Percentiles rank a stretch among this genome's conserved stretches.
Conservation (phyloP, 2,329 filamentous ascomycete species). For the Aspergillus glaucus region DNA sequence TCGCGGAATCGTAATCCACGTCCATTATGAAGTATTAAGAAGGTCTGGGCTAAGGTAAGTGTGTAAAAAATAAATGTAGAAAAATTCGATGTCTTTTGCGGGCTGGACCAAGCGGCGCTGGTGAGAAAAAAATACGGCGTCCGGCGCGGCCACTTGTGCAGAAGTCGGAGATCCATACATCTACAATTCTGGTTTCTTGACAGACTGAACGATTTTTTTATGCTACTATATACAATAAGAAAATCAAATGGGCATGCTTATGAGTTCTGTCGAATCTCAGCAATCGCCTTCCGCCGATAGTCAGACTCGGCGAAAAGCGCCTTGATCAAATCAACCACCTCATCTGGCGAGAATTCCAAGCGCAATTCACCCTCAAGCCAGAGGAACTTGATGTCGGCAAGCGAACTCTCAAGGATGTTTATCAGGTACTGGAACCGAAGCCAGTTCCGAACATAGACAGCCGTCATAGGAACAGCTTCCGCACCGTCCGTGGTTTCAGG, state of each 20-base stretch:
- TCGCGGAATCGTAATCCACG: slow-evolving; percentile 14
- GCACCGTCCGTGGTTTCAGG: slow-evolving; percentile 33
- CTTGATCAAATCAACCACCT: slow-evolving; percentile 58
- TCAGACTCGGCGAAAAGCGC: slow-evolving; percentile 60
- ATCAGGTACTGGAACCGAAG: slow-evolving; percentile 59
- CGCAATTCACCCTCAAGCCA: slow-evolving; percentile 60
- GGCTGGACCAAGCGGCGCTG: slow-evolving; percentile 22
- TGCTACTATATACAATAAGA: neutral
- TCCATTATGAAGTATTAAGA: slow-evolving; percentile 17
- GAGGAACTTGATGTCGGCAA: slow-evolving; percentile 60
- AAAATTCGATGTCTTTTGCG: slow-evolving; percentile 19
- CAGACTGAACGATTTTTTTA: neutral
- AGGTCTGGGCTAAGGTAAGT: neutral
- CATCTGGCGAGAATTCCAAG: slow-evolving; percentile 55
- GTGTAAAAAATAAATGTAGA: neutral
- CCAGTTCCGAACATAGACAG: slow-evolving; percentile 58
- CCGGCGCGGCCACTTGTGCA: slow-evolving; percentile 36
- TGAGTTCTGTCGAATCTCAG: slow-evolving; percentile 44
- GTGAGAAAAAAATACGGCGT: slow-evolving; percentile 36
- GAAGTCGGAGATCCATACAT: slow-evolving; percentile 26
- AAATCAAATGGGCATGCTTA: neutral
- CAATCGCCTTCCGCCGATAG: slow-evolving; percentile 52
- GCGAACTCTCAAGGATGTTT: slow-evolving; percentile 56
- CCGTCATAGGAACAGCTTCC: slow-evolving; percentile 47
- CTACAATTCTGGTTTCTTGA: no score